These are phyloP conservation scores for Xanthoceras sorbifolium DNA, from an alignment of 345 rosid genomes.

Conservation along the genomic window DNA sequence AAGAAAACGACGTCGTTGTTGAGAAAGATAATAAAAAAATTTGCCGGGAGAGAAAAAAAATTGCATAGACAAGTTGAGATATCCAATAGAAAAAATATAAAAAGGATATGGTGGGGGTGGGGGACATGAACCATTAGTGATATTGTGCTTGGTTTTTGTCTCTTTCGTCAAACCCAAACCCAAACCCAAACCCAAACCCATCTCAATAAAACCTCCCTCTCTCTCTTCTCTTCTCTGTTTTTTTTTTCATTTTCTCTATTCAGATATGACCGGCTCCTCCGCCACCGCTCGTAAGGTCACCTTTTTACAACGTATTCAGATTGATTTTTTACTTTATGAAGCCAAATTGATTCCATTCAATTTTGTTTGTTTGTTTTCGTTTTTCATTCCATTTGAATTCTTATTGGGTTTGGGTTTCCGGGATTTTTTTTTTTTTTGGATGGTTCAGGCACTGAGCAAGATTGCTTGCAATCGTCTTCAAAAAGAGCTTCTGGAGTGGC, in stretches of 20 bases:
- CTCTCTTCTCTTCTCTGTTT: constrained; percentile 8
- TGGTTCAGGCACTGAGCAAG: constrained; percentile 68
- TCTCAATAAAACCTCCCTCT: constrained; percentile 10
- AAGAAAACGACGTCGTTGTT: not conserved
- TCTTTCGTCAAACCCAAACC: constrained; percentile 29
- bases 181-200: constrained; percentile 16
- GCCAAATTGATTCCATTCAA: not conserved
- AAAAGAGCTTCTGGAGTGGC: constrained; percentile 97
- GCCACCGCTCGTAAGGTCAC: constrained; percentile 71
- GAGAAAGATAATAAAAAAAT: not conserved
- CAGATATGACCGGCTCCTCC: constrained; percentile 78
- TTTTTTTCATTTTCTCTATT: constrained; percentile 1
- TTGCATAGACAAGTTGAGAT: not conserved
- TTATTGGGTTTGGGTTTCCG: not conserved
- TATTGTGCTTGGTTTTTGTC: not conserved
- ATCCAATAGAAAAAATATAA: constrained; percentile 16
- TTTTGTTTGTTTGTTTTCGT: not conserved
- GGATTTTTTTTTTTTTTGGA: not conserved
- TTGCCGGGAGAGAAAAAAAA: not conserved
- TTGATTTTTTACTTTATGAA: not conserved
- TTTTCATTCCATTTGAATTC: not conserved
- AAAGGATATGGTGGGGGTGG: constrained; percentile 20
- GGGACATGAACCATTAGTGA: not conserved
- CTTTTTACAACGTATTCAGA: not conserved
- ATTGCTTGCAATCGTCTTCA: constrained; percentile 94